phyloP scores from a whole-genome alignment of 352 stramenopile genomes.

The Phytophthora cactorum region DNA sequence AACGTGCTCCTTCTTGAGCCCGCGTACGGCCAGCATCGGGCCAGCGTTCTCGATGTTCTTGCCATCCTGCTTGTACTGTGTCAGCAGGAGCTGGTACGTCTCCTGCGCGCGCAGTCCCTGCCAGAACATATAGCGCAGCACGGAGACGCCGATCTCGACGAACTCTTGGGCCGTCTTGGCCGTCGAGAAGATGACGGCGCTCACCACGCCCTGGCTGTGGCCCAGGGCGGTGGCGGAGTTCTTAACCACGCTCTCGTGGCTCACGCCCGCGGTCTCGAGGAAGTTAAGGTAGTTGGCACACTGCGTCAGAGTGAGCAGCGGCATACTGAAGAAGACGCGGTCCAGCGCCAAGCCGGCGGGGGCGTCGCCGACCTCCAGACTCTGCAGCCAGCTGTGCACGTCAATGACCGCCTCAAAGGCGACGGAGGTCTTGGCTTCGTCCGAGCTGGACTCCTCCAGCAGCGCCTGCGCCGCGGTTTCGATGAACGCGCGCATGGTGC shows the following conservation, averaged over 20 bases:
- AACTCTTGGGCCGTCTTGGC: conserved; percentile 67
- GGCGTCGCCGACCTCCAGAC: conserved; percentile 18
- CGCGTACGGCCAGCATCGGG: conserved; percentile 78
- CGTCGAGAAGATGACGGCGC: conserved; percentile 67
- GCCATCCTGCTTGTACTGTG: conserved; percentile 39
- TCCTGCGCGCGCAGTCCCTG: conserved; percentile 81
- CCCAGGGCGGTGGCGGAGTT: conserved; percentile 53
- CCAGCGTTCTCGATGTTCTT: conserved; percentile 44
- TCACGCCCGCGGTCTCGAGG: conserved; percentile 53
- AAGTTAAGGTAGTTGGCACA: conserved; percentile 80
- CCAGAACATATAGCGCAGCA: conserved; percentile 85
- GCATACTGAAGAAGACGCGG: conserved; percentile 77
- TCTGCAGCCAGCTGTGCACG: conserved; percentile 66
- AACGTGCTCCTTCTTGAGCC: conserved; percentile 63
- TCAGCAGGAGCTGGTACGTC: conserved; percentile 41
- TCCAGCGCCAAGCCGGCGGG: conserved; percentile 27
- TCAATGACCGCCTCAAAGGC: conserved; percentile 59
- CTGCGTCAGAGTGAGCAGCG: conserved; percentile 79
- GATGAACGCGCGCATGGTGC: conserved; percentile 49
- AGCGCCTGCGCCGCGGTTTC: conserved; percentile 52
- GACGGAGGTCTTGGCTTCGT: conserved; percentile 45
- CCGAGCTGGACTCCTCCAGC: conserved; percentile 54
- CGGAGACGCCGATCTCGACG: conserved; percentile 43
- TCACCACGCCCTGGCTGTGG: conserved; percentile 85
- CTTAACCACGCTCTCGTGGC: conserved; percentile 67